Percentiles rank a stretch among this genome's conserved stretches.
Conservation (phyloP, 2,329 filamentous ascomycete species). For the Colletotrichum cordylinicola region DNA sequence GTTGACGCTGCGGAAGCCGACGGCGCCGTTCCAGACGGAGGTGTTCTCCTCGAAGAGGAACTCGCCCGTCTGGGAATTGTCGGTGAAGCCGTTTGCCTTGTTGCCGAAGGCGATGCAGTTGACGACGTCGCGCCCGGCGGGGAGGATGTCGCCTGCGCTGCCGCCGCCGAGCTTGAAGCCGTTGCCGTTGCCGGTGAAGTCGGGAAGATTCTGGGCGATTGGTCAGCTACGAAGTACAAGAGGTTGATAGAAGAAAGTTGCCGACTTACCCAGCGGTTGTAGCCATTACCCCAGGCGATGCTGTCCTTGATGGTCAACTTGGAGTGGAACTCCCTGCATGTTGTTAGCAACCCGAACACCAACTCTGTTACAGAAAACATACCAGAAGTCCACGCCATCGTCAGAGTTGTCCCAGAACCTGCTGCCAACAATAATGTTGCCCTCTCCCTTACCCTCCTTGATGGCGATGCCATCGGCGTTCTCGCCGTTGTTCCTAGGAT, state of each 20-base stretch:
- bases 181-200: constrained; percentile 48
- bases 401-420: constrained; percentile 53
- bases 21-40: constrained; percentile 1
- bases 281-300: constrained; percentile 50
- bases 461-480: constrained; percentile 49
- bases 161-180: constrained; percentile 53
- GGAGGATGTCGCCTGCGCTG: constrained; percentile 36
- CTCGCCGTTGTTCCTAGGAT: constrained; percentile 52
- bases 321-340: constrained; percentile 34
- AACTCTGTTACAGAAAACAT: rapidly evolving
- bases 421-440: constrained; percentile 44
- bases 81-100: constrained; percentile 49
- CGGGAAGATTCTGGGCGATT: background rate
- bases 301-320: constrained; percentile 48
- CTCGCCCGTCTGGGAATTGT: constrained; percentile 30
- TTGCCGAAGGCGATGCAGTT: constrained; percentile 53
- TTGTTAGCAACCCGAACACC: background rate
- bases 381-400: constrained; percentile 46
- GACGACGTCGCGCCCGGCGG: constrained; percentile 46
- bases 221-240: background rate
- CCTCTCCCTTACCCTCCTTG: constrained; percentile 48
- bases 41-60: constrained; percentile 14
- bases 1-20: constrained; percentile 14
- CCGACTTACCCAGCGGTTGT: constrained; percentile 42
- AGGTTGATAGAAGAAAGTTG: rapidly evolving